Conservation (phyloP, 129 eudicot genomes). For the Saposhnikovia divaricata region DNA sequence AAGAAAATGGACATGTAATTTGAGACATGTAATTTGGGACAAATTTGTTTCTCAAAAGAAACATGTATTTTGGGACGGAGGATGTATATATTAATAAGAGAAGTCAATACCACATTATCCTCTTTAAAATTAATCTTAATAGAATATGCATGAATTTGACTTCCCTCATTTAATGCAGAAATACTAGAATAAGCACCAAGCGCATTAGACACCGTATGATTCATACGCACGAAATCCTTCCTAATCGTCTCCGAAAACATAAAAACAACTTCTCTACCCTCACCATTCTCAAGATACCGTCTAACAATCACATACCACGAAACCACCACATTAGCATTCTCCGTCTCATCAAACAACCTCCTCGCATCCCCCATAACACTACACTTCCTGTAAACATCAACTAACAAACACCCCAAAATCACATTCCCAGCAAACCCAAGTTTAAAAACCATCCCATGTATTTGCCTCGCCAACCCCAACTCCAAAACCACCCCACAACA, state of each 20-base stretch:
- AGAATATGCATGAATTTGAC: slow-evolving; percentile 59
- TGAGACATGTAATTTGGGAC: too few species aligned
- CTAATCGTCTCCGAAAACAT: slow-evolving; percentile 24
- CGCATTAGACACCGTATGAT: slow-evolving; percentile 51
- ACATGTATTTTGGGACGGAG: too few species aligned
- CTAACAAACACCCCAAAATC: slow-evolving; percentile 56
- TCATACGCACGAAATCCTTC: slow-evolving; percentile 39
- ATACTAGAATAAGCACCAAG: slow-evolving; percentile 64
- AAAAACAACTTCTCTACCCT: too few species aligned
- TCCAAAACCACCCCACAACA: slow-evolving; percentile 51
- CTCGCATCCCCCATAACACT: slow-evolving; percentile 46
- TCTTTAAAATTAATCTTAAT: slow-evolving; percentile 37
- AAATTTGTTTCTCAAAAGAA: too few species aligned
- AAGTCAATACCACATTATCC: slow-evolving; percentile 47
- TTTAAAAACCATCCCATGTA: slow-evolving; percentile 55
- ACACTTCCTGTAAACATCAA: slow-evolving; percentile 75
- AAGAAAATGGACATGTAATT: too few species aligned
- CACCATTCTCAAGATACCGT: too few species aligned
- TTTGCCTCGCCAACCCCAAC: slow-evolving; percentile 27
- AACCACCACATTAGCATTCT: slow-evolving; percentile 38
- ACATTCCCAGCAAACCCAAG: slow-evolving; percentile 57
- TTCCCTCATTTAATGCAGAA: slow-evolving; percentile 36
- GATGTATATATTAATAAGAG: slow-evolving; percentile 40
- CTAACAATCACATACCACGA: too few species aligned
- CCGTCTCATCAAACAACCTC: slow-evolving; percentile 67